Conservation (phyloP, 192 early-diverging fungal species). For the Backusella liffmaniae region DNA sequence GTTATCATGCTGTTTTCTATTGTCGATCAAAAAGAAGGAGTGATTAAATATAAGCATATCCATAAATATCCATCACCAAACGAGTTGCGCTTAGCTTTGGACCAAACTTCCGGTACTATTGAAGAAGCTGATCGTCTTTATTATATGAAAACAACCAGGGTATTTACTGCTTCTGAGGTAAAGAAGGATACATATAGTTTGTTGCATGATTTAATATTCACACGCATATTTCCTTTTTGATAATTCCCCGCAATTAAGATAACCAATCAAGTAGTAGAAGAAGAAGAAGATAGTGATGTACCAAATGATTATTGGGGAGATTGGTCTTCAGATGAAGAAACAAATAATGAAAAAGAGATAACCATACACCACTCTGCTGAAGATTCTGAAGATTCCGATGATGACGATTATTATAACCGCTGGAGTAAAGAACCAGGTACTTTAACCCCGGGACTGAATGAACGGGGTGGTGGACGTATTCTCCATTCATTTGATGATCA, state of each 20-base stretch:
- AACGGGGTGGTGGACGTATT: neutral
- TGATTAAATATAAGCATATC: conserved; percentile 39
- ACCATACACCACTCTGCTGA: neutral
- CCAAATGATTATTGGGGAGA: conserved; percentile 41
- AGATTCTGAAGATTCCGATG: conserved; percentile 27
- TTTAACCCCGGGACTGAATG: conserved; percentile 25
- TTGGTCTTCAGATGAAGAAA: conserved; percentile 38
- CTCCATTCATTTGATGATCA: neutral
- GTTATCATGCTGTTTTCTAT: conserved; percentile 28
- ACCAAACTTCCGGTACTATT: conserved; percentile 19
- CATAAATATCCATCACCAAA: conserved; percentile 17
- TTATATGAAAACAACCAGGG: conserved; percentile 1
- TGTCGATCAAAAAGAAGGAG: conserved; percentile 25
- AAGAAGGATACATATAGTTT: neutral
- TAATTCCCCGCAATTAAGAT: neutral
- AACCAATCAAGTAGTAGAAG: neutral
- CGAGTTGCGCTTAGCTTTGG: conserved; percentile 27
- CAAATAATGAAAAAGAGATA: neutral
- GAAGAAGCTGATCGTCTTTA: conserved; percentile 37
- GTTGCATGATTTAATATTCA: conserved; percentile 9
- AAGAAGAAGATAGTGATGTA: conserved; percentile 10
- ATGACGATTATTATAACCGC: conserved; percentile 26
- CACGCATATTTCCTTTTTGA: neutral
- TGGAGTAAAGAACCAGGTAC: conserved; percentile 37
- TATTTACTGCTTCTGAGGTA: neutral